Evolutionary conservation across 2,329 filamentous ascomycete genomes (phyloP).

Genomic region (Diaporthe aspalathi): DNA sequence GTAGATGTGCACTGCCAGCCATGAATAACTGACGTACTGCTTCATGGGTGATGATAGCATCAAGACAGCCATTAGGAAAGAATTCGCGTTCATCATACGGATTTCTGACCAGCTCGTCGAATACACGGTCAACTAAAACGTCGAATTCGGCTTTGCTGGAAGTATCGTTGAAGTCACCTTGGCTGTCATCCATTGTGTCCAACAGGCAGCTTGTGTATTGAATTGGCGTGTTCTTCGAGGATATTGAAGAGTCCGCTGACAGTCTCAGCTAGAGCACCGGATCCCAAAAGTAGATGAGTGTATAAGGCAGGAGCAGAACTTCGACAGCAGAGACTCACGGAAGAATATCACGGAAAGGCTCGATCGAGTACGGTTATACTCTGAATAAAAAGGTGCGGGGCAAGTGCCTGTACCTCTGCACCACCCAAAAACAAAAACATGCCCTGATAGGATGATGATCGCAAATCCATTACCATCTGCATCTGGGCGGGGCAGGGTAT

Average conservation of each 20-base stretch:
- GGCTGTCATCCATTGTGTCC: too few relatives aligned
- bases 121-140: background rate
- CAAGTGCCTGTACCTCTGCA: background rate
- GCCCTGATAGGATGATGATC: background rate
- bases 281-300: background rate
- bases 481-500: background rate
- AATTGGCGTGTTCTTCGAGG: background rate
- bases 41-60: background rate
- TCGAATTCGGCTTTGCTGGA: too few relatives aligned
- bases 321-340: background rate
- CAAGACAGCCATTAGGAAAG: background rate
- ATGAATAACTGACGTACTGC: background rate
- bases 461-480: background rate
- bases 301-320: background rate
- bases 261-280: background rate
- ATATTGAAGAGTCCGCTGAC: background rate
- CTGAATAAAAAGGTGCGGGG: background rate
- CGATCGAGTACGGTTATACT: background rate
- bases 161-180: too few relatives aligned
- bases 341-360: background rate
- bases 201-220: too few relatives aligned
- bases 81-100: too few relatives aligned
- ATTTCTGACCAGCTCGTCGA: background rate
- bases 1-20: background rate
- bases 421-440: background rate